These are phyloP conservation scores for Hortaea werneckii DNA, from an alignment of 2,329 filamentous ascomycete genomes.

Conservation along the genomic window DNA sequence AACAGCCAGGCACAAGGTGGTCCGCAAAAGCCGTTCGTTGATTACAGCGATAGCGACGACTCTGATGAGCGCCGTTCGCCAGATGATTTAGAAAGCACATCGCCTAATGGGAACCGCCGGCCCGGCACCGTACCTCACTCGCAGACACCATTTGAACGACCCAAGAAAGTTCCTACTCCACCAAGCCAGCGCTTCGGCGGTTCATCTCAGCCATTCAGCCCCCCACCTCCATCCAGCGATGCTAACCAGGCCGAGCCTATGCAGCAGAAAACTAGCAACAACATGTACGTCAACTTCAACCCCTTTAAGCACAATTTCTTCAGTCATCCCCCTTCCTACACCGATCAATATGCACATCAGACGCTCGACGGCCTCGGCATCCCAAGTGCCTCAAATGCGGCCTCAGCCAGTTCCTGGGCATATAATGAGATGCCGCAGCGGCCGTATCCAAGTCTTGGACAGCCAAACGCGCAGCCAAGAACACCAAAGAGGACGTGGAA, in stretches of 20 bases:
- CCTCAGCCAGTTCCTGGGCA: neutral
- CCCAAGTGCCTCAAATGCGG: neutral
- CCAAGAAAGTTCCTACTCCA: slow-evolving; percentile 23
- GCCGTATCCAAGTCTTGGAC: neutral
- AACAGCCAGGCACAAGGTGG: slow-evolving; percentile 3
- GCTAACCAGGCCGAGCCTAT: slow-evolving; percentile 13
- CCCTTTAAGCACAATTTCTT: slow-evolving; percentile 2
- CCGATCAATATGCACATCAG: slow-evolving; percentile 2
- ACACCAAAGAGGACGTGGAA: neutral
- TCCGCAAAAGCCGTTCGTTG: slow-evolving; percentile 11
- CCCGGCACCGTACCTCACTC: slow-evolving; percentile 7
- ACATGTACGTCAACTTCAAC: slow-evolving; percentile 21
- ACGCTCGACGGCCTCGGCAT: slow-evolving; percentile 7
- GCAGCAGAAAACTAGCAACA: slow-evolving; percentile 21
- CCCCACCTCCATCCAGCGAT: slow-evolving; percentile 1
- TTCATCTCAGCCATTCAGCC: slow-evolving; percentile 5
- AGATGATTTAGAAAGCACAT: slow-evolving; percentile 4
- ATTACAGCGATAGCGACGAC: slow-evolving; percentile 16
- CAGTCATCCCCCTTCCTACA: slow-evolving; percentile 1
- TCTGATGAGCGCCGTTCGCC: slow-evolving; percentile 8
- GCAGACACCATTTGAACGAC: slow-evolving; percentile 9
- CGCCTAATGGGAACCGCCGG: slow-evolving; percentile 4
- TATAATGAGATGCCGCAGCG: neutral
- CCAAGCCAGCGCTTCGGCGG: slow-evolving; percentile 21
- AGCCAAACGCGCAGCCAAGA: neutral